Percentiles rank a stretch among this genome's conserved stretches.
phyloP scores from a whole-genome alignment of 805 yeast species.

The Suhomyces kilbournensis region DNA sequence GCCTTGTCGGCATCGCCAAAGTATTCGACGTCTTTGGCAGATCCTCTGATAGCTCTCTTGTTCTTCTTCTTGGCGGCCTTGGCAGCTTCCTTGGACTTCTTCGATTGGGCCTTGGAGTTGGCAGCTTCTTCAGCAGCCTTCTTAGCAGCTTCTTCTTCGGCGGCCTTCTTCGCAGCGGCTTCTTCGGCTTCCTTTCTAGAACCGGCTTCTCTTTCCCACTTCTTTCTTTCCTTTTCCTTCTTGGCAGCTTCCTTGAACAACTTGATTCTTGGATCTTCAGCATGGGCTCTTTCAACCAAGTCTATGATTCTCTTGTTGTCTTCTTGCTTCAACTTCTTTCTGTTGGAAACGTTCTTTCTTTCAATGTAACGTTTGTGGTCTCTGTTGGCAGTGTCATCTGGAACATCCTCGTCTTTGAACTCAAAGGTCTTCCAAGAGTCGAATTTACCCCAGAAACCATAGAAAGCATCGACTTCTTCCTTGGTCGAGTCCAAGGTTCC shows the following conservation, averaged over 20 bases:
- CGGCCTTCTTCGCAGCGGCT: conserved; percentile 82
- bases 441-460: conserved; percentile 86
- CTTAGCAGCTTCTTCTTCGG: conserved; percentile 76
- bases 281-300: conserved; percentile 80
- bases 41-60: conserved; percentile 79
- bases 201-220: conserved; percentile 98
- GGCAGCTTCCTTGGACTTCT: conserved; percentile 89
- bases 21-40: conserved; percentile 80
- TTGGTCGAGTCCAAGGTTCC: conserved; percentile 69
- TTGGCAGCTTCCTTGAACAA: conserved; percentile 90
- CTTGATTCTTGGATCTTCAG: conserved; percentile 94
- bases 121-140: conserved; percentile 74
- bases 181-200: conserved; percentile 94
- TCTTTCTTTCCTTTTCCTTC: conserved; percentile 88
- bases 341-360: conserved; percentile 93
- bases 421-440: conserved; percentile 99
- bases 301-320: conserved; percentile 88
- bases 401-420: conserved; percentile 97
- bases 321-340: conserved; percentile 97
- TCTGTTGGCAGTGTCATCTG: conserved; percentile 98
- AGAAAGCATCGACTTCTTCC: conserved; percentile 82
- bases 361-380: conserved; percentile 98
- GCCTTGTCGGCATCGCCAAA: conserved; percentile 76
- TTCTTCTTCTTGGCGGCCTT: conserved; percentile 98
- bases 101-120: conserved; percentile 57